A percentile compares a stretch with the other conserved stretches of the same genome.
These are phyloP conservation scores for Styphnolobium japonicum DNA, from an alignment of 306 rosid genomes.

Conservation along the genomic window DNA sequence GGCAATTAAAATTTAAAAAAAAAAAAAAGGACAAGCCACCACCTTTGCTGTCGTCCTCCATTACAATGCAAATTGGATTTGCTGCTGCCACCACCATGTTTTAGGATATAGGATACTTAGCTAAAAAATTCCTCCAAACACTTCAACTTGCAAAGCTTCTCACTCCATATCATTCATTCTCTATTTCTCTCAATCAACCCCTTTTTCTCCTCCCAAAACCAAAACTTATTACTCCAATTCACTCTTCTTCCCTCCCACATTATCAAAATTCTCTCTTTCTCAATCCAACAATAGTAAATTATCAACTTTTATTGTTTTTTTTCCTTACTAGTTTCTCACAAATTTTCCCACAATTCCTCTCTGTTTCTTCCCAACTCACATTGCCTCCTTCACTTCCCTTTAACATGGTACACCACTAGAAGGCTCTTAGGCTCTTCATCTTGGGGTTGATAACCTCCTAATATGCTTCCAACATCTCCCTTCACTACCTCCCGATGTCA, in stretches of 20 bases:
- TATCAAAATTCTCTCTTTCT: conserved; percentile 2
- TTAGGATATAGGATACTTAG: background rate
- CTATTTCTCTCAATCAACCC: conserved; percentile 19
- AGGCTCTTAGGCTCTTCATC: conserved; percentile 36
- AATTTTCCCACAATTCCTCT: background rate
- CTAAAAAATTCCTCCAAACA: conserved; percentile 4
- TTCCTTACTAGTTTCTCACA: no score
- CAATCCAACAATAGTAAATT: background rate
- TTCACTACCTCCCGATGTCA: conserved; percentile 41
- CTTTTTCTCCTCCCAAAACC: conserved; percentile 18
- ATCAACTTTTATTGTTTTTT: background rate
- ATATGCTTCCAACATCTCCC: conserved; percentile 48
- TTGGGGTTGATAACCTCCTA: conserved; percentile 25
- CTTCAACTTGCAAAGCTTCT: conserved; percentile 27
- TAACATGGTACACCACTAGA: no score
- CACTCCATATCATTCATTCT: conserved; percentile 42
- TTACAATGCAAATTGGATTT: no score
- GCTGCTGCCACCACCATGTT: no score
- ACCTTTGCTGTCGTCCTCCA: no score
- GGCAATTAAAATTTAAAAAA: no score
- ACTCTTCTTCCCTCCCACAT: conserved; percentile 2
- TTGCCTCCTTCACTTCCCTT: background rate
- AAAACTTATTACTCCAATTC: conserved; percentile 6
- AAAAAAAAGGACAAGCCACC: no score
- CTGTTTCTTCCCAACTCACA: background rate